phyloP scores from a whole-genome alignment of 2,329 filamentous ascomycete species.

The Ustulina deusta region DNA sequence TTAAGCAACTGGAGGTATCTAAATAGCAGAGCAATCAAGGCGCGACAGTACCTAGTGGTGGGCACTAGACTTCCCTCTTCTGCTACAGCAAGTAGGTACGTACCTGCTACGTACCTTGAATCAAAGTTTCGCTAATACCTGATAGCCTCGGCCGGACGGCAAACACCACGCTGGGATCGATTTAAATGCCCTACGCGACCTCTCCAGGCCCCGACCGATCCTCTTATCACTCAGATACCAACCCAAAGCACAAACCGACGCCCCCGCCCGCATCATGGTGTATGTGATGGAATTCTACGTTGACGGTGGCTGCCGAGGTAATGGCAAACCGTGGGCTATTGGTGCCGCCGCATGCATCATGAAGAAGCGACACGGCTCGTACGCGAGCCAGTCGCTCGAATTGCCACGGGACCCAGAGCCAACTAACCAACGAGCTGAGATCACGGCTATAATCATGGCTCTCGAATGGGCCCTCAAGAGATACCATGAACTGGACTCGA shows the following conservation, averaged over 20 bases:
- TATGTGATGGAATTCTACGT: conserved; percentile 52
- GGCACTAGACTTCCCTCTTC: too few relatives aligned
- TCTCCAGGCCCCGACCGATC: neutral
- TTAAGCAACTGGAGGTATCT: too few relatives aligned
- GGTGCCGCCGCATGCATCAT: conserved; percentile 51
- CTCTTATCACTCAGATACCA: neutral
- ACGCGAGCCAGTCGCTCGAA: neutral
- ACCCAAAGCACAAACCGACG: neutral
- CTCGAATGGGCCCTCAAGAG: conserved; percentile 59
- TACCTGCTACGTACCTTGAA: too few relatives aligned
- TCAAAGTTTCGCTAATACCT: too few relatives aligned
- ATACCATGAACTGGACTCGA: conserved; percentile 36
- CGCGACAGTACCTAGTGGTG: too few relatives aligned
- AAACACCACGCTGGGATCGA: too few relatives aligned
- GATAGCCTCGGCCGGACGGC: too few relatives aligned
- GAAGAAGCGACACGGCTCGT: neutral
- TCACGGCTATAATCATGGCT: conserved; percentile 58
- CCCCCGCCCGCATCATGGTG: conserved; percentile 44
- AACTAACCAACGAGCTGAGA: conserved; percentile 54
- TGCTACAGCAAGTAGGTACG: too few relatives aligned
- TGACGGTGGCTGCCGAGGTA: conserved; percentile 52
- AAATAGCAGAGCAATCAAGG: too few relatives aligned
- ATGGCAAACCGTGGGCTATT: conserved; percentile 45
- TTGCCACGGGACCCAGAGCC: conserved; percentile 17
- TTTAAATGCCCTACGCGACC: neutral